phyloP scores from a whole-genome alignment of 768 basidiomycete genomes.

The Serendipita sp. region DNA sequence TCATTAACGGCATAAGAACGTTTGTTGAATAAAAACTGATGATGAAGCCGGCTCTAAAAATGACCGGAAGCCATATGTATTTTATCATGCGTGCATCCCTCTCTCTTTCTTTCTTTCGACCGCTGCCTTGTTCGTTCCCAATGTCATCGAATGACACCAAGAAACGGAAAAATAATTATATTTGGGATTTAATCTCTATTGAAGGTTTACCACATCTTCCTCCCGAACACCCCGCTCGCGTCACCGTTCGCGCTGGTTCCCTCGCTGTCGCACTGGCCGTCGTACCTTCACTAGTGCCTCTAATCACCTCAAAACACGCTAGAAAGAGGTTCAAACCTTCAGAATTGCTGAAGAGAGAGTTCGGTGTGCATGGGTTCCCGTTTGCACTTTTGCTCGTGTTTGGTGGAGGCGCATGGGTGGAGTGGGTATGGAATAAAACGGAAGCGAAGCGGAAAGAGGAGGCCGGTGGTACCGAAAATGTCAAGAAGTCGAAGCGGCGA shows the following conservation, averaged over 20 bases:
- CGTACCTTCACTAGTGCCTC: background rate
- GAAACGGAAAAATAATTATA: background rate
- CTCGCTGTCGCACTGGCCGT: background rate
- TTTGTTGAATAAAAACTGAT: too few relatives aligned
- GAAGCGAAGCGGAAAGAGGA: conserved; percentile 2
- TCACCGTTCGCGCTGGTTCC: background rate
- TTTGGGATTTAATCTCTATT: background rate
- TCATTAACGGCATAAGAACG: too few relatives aligned
- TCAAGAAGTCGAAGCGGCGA: conserved; percentile 19
- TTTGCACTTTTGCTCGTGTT: conserved; percentile 48
- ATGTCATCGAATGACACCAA: background rate
- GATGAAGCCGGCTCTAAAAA: background rate
- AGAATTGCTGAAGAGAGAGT: conserved; percentile 37
- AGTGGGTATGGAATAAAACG: conserved; percentile 18
- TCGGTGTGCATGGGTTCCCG: conserved; percentile 50
- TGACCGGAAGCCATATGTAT: background rate
- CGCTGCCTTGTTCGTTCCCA: background rate
- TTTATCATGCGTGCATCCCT: background rate
- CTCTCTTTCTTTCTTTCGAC: too few relatives aligned
- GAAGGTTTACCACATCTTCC: conserved; percentile 4
- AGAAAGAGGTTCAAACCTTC: conserved; percentile 14
- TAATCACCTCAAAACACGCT: background rate
- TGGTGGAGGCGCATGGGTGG: conserved; percentile 45
- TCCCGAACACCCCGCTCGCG: background rate
- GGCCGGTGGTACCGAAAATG: background rate